Evolutionary conservation across 768 basidiomycete genomes (phyloP).

Genomic region (Suillus plorans): DNA sequence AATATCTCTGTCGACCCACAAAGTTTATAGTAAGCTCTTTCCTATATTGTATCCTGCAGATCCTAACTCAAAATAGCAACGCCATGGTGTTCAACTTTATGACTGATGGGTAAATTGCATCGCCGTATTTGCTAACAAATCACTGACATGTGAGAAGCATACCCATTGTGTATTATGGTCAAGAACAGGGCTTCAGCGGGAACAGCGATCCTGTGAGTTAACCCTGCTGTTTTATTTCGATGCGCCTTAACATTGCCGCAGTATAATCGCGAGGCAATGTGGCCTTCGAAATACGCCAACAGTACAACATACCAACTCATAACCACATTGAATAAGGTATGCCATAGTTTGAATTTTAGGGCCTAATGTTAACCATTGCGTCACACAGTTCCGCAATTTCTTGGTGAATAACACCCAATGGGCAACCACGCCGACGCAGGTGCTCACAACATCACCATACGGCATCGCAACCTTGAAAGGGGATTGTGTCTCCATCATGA

Average conservation of each 20-base stretch:
- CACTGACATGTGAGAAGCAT: slow-evolving; percentile 38
- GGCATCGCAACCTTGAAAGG: slow-evolving; percentile 70
- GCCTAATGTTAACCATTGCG: neutral
- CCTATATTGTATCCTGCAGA: neutral
- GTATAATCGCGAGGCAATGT: slow-evolving; percentile 76
- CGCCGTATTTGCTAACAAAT: neutral
- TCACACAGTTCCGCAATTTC: slow-evolving; percentile 59
- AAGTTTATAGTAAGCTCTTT: slow-evolving; percentile 53
- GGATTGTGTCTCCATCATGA: slow-evolving; percentile 57
- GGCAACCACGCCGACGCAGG: slow-evolving; percentile 48
- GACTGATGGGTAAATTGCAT: slow-evolving; percentile 54
- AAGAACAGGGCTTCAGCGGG: slow-evolving; percentile 72
- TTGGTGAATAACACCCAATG: slow-evolving; percentile 53
- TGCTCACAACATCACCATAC: slow-evolving; percentile 48
- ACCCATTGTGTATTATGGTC: slow-evolving; percentile 80
- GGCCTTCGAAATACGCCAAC: slow-evolving; percentile 64
- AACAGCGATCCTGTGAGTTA: slow-evolving; percentile 59
- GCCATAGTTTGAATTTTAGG: neutral
- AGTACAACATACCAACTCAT: slow-evolving; percentile 60
- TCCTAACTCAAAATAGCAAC: slow-evolving; percentile 43
- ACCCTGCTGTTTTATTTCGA: slow-evolving; percentile 1
- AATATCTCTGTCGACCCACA: slow-evolving; percentile 72
- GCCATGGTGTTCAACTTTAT: slow-evolving; percentile 75
- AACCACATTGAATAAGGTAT: slow-evolving; percentile 57
- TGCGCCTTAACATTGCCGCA: slow-evolving; percentile 23